A percentile compares a stretch with the other conserved stretches of the same genome.
These are phyloP conservation scores for Fusarium praegraminearum DNA, from an alignment of 2,329 filamentous ascomycete species.

Conservation along the genomic window DNA sequence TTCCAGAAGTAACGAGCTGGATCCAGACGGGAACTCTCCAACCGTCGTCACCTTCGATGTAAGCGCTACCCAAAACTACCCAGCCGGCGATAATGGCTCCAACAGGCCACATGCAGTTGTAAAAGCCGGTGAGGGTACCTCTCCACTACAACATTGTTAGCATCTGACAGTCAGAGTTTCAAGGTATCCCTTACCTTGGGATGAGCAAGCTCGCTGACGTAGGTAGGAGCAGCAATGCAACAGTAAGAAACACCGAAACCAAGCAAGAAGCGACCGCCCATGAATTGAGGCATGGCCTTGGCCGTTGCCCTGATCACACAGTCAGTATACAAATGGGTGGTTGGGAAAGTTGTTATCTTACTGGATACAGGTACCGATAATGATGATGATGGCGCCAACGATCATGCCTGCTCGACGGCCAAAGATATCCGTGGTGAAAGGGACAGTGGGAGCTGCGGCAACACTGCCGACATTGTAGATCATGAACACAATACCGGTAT, in stretches of 20 bases:
- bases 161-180: accelerated
- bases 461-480: slow-evolving; percentile 61
- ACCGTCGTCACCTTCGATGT: slow-evolving; percentile 51
- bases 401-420: slow-evolving; percentile 59
- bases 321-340: background rate
- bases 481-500: slow-evolving; percentile 53
- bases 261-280: slow-evolving; percentile 66
- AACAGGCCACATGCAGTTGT: slow-evolving; percentile 52
- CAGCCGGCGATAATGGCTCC: slow-evolving; percentile 67
- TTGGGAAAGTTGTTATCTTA: slow-evolving; percentile 8
- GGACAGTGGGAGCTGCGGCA: slow-evolving; percentile 55
- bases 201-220: slow-evolving; percentile 64
- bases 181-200: slow-evolving; percentile 47
- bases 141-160: slow-evolving; percentile 54
- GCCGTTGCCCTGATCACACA: slow-evolving; percentile 43
- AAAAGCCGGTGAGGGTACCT: slow-evolving; percentile 56
- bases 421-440: slow-evolving; percentile 56
- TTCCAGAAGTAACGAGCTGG: slow-evolving; percentile 54
- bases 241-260: slow-evolving; percentile 63
- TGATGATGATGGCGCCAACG: slow-evolving; percentile 54
- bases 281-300: slow-evolving; percentile 53
- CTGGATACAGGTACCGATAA: slow-evolving; percentile 56
- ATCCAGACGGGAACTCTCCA: slow-evolving; percentile 56
- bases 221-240: slow-evolving; percentile 55
- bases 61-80: slow-evolving; percentile 63